Percentiles rank a stretch among this genome's conserved stretches.
phyloP scores from a whole-genome alignment of 805 yeast species.

The Helenozyma baotianmanensis region DNA sequence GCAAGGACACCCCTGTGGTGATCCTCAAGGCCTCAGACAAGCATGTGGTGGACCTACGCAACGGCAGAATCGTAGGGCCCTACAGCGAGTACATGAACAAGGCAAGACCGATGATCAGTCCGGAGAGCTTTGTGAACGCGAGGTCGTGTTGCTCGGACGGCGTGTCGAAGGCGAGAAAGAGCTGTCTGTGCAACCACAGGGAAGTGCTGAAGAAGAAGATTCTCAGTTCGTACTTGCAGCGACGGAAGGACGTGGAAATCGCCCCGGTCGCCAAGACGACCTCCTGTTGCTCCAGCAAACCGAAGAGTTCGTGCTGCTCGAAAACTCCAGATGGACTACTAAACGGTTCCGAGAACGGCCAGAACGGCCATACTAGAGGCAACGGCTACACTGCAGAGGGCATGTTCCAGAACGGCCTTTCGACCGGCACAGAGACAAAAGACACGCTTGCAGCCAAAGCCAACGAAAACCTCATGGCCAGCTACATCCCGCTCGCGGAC shows the following conservation, averaged over 20 bases:
- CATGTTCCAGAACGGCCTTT: too few species aligned
- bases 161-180: slow-evolving; percentile 15
- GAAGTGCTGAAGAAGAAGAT: slow-evolving; percentile 33
- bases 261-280: too few species aligned
- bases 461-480: too few species aligned
- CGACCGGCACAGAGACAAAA: too few species aligned
- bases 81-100: slow-evolving; percentile 18
- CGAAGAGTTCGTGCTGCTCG: too few species aligned
- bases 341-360: slow-evolving; percentile 7
- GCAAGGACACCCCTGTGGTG: slow-evolving; percentile 22
- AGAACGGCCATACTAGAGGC: slow-evolving; percentile 3
- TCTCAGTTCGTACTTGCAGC: slow-evolving; percentile 27
- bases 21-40: slow-evolving; percentile 36
- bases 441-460: too few species aligned
- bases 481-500: too few species aligned
- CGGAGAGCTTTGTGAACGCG: slow-evolving; percentile 31
- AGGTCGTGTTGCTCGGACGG: slow-evolving; percentile 30
- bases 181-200: slow-evolving; percentile 29
- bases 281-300: too few species aligned
- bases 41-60: slow-evolving; percentile 34
- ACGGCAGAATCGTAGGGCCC: slow-evolving; percentile 37
- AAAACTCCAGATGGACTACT: too few species aligned
- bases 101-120: slow-evolving; percentile 5
- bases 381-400: too few species aligned
- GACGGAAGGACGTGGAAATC: slow-evolving; percentile 8